phyloP scores from a whole-genome alignment of 2,329 filamentous ascomycete genomes.

The Neofusicoccum sp. region DNA sequence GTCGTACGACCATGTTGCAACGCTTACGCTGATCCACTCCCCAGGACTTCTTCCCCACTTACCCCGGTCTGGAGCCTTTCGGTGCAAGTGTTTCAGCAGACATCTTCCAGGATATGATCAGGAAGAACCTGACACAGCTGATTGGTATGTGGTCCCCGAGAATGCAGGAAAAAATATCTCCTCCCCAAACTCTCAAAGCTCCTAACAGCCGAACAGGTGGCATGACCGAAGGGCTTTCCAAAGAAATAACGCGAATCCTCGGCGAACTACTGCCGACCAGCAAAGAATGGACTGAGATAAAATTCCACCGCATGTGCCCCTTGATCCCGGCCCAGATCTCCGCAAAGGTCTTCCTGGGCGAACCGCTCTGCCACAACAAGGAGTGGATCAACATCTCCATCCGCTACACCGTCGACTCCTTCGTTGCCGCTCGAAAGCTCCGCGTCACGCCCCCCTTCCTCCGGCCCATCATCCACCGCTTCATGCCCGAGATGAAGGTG shows the following conservation, averaged over 20 bases:
- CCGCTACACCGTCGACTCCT: constrained; percentile 37
- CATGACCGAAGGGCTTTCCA: not conserved
- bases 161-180: too few species aligned
- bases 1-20: too few species aligned
- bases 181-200: not conserved
- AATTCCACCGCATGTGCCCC: constrained; percentile 35
- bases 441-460: constrained; percentile 36
- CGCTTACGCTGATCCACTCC: too few species aligned
- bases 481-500: constrained; percentile 34
- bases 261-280: constrained; percentile 10
- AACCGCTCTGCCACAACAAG: constrained; percentile 36
- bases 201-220: not conserved
- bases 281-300: constrained; percentile 19
- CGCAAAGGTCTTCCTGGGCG: constrained; percentile 37
- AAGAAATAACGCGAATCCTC: not conserved
- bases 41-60: not conserved
- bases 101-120: not conserved
- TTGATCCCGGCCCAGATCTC: constrained; percentile 36
- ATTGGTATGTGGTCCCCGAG: not conserved
- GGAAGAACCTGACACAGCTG: not conserved
- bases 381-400: constrained; percentile 39
- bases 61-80: not conserved
- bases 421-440: constrained; percentile 33
- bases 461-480: constrained; percentile 33
- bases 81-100: not conserved